Conservation (phyloP, 331 rosid species). For the Rosa hybrid region DNA sequence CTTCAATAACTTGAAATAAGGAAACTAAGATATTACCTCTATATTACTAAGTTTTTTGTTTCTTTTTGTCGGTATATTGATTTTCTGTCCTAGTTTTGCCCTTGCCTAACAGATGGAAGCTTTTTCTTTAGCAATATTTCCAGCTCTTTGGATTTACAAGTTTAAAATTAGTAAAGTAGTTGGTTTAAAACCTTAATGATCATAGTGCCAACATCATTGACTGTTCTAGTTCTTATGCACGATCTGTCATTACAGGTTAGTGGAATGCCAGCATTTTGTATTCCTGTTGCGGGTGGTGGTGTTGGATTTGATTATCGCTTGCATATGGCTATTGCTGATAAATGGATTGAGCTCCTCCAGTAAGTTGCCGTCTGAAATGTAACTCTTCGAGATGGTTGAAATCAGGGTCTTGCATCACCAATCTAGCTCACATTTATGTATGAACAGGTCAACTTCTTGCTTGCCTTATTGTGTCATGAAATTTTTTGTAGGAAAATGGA, state of each 20-base stretch:
- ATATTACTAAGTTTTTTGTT: not conserved
- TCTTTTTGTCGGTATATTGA: not conserved
- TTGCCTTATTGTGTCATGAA: constrained; percentile 10
- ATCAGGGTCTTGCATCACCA: constrained; percentile 6
- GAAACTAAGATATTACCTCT: not conserved
- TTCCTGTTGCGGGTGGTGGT: constrained; percentile 87
- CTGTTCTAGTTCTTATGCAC: not conserved
- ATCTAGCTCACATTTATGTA: not conserved
- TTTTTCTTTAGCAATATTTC: not conserved
- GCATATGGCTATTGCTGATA: constrained; percentile 98
- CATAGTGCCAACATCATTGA: constrained; percentile 18
- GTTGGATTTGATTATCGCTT: constrained; percentile 97
- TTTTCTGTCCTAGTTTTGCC: not conserved
- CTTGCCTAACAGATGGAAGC: not conserved
- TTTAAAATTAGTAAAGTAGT: not conserved
- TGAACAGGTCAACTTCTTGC: not conserved
- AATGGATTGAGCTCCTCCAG: constrained; percentile 97
- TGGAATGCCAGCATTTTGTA: constrained; percentile 98
- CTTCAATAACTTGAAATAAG: not conserved
- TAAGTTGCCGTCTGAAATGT: constrained; percentile 31
- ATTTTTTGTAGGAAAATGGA: constrained; percentile 59
- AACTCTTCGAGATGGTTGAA: not conserved
- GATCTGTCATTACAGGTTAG: constrained; percentile 69
- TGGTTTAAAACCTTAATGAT: not conserved
- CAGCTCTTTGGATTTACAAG: not conserved